Percentiles rank a stretch among this genome's conserved stretches.
These are phyloP conservation scores for Alternaria infectoria DNA, from an alignment of 2,329 filamentous ascomycete species.

Conservation along the genomic window DNA sequence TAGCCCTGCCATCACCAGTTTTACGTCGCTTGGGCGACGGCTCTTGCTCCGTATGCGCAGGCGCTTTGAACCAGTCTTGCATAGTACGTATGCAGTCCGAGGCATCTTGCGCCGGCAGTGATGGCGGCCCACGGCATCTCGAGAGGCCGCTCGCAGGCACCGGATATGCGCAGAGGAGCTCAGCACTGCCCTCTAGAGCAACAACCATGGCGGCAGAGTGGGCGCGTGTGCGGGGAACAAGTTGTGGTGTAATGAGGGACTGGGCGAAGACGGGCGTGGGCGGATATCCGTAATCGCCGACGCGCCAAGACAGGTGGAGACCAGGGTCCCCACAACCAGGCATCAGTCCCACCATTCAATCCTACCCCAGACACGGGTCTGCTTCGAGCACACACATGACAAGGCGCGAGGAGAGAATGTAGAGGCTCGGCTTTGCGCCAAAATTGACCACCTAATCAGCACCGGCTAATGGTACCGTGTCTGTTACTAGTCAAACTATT, in stretches of 20 bases:
- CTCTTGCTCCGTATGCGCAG: conserved; percentile 8
- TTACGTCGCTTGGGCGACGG: conserved; percentile 40
- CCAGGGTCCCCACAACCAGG: conserved; percentile 12
- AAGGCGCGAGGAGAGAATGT: neutral
- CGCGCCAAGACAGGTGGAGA: conserved; percentile 26
- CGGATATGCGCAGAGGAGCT: conserved; percentile 15
- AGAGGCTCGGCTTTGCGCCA: neutral
- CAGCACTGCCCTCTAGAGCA: conserved; percentile 23
- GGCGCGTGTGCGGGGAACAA: neutral
- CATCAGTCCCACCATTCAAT: conserved; percentile 2
- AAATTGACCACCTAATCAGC: neutral
- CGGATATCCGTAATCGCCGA: conserved; percentile 13
- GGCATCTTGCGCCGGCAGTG: conserved; percentile 15
- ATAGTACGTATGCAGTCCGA: conserved; percentile 17
- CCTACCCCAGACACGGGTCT: neutral
- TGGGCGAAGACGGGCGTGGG: conserved; percentile 13
- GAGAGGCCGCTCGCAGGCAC: neutral
- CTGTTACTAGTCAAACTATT: neutral
- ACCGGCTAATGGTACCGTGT: neutral
- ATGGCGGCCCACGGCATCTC: neutral
- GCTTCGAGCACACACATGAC: neutral
- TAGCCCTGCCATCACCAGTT: conserved; percentile 13
- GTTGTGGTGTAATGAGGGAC: conserved; percentile 1
- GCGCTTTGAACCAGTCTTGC: conserved; percentile 22
- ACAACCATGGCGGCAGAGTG: conserved; percentile 18